Percentiles rank a stretch among this genome's conserved stretches.
These are phyloP conservation scores for Ophiobolus disseminans DNA, from an alignment of 2,329 filamentous ascomycete species.

Conservation along the genomic window DNA sequence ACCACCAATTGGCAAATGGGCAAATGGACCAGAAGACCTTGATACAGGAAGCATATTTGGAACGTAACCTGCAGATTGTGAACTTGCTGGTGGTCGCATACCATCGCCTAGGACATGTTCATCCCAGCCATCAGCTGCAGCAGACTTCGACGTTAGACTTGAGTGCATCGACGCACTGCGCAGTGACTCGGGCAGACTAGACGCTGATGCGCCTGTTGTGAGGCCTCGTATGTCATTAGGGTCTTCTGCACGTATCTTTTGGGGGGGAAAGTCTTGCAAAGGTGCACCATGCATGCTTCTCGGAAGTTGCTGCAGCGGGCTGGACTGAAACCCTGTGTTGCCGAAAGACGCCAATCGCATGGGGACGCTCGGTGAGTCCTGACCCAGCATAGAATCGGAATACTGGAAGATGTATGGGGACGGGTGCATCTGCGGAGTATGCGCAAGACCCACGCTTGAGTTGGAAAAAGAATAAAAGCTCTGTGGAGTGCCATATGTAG, in stretches of 20 bases:
- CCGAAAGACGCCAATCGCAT: neutral
- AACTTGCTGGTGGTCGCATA: neutral
- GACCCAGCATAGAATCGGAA: neutral
- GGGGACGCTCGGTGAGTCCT: neutral
- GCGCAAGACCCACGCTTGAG: neutral
- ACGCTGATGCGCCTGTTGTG: too few relatives aligned
- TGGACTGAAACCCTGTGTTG: neutral
- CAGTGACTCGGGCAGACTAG: too few relatives aligned
- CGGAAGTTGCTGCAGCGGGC: neutral
- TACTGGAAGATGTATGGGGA: slow-evolving; percentile 1
- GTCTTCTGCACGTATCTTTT: too few relatives aligned
- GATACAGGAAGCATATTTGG: neutral
- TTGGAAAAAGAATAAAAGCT: neutral
- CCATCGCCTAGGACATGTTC: neutral
- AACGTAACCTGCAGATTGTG: neutral
- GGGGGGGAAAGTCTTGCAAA: too few relatives aligned
- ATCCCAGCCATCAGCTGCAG: neutral
- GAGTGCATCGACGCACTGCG: too few relatives aligned
- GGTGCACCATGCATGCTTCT: neutral
- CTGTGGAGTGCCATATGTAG: neutral
- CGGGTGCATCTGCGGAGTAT: neutral
- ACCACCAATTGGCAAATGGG: neutral
- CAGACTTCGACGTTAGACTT: neutral
- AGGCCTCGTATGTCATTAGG: too few relatives aligned
- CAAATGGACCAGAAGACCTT: neutral